These are phyloP conservation scores for Miscanthus lutarioriparius DNA, from an alignment of 176 grass and related monocot genomes.

Conservation along the genomic window DNA sequence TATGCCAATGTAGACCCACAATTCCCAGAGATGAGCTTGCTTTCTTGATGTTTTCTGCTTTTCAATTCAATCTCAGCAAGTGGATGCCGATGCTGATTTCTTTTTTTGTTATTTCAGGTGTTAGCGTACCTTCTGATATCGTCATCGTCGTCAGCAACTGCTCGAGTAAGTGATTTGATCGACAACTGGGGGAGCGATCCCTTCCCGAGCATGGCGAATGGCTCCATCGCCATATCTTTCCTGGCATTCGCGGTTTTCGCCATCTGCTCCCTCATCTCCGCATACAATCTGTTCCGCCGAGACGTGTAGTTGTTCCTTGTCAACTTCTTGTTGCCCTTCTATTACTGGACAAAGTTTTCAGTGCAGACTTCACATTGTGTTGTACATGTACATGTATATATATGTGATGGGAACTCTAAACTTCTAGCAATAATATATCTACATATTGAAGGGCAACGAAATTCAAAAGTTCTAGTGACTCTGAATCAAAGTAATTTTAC, in stretches of 20 bases:
- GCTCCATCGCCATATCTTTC: conserved; percentile 81
- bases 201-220: conserved; percentile 82
- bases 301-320: conserved; percentile 38
- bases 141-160: conserved; percentile 79
- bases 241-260: conserved; percentile 82
- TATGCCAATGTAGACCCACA: background rate
- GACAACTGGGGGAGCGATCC: conserved; percentile 87
- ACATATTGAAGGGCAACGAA: background rate
- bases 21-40: background rate
- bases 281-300: conserved; percentile 78
- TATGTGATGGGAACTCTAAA: background rate
- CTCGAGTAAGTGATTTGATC: conserved; percentile 65
- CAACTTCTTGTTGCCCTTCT: background rate
- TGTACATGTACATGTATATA: conserved; percentile 30
- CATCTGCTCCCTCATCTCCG: conserved; percentile 79
- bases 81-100: conserved; percentile 2
- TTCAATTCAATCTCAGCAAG: background rate
- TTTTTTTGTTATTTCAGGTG: conserved; percentile 43
- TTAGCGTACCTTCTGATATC: conserved; percentile 93
- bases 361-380: conserved; percentile 4
- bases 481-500: background rate
- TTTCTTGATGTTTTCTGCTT: background rate
- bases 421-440: conserved; percentile 1
- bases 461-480: background rate
- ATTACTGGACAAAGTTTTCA: conserved; percentile 14